Conservation (phyloP, 75 land plant genomes). For the Pinus taeda region DNA sequence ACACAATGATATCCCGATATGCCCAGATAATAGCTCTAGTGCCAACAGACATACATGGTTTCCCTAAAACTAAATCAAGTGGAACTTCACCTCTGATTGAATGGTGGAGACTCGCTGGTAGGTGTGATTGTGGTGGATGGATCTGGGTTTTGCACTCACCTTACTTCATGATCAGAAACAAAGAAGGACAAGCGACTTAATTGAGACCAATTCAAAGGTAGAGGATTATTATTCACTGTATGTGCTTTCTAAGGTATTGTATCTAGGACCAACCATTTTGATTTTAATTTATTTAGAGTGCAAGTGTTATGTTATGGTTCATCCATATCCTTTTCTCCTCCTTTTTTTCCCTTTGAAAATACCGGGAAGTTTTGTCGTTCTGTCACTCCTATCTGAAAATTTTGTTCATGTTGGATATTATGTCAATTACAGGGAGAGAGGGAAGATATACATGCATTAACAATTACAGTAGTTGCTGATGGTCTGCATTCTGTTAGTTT, state of each 20-base stretch:
- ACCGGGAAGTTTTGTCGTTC: background rate
- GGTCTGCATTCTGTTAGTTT: conserved; percentile 42
- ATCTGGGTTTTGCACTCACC: conserved; percentile 14
- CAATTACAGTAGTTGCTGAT: conserved; percentile 21
- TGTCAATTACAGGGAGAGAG: conserved; percentile 21
- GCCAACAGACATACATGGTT: conserved; percentile 17
- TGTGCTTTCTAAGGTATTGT: conserved; percentile 37
- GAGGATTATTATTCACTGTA: conserved; percentile 16
- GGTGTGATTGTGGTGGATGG: conserved; percentile 30
- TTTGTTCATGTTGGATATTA: background rate
- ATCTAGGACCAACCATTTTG: background rate
- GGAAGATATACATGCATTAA: no score
- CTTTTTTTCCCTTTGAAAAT: background rate
- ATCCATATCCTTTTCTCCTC: background rate
- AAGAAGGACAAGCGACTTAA: background rate
- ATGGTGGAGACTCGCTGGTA: conserved; percentile 20
- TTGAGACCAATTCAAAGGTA: background rate
- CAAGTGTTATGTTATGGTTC: background rate
- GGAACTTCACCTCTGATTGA: conserved; percentile 15
- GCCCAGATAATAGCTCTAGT: conserved; percentile 15
- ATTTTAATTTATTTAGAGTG: background rate
- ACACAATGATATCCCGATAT: no score
- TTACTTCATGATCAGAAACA: background rate
- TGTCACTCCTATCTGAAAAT: background rate
- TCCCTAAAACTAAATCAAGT: background rate